Evolutionary conservation across 768 basidiomycete genomes (phyloP).

Genomic region (Holtermannia corniformis): DNA sequence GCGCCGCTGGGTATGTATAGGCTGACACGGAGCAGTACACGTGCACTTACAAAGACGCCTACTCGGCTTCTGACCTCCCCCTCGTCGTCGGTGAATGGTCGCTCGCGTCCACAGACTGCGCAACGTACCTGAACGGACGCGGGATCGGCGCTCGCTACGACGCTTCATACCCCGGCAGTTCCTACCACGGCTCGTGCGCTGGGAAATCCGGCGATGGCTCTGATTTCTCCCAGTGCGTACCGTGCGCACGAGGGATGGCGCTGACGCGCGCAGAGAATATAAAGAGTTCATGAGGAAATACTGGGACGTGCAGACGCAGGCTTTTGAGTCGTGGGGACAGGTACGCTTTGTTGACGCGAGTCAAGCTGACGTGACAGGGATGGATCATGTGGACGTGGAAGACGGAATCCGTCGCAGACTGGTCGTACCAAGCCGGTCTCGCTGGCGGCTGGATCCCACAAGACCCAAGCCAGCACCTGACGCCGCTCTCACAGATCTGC

Average conservation of each 20-base stretch:
- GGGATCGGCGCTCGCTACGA: slow-evolving; percentile 41
- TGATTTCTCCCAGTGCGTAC: slow-evolving; percentile 52
- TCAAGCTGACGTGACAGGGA: slow-evolving; percentile 1
- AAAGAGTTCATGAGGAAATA: slow-evolving; percentile 70
- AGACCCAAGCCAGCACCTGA: slow-evolving; percentile 48
- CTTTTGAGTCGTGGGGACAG: slow-evolving; percentile 38
- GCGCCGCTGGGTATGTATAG: slow-evolving; percentile 8
- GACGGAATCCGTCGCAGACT: slow-evolving; percentile 59
- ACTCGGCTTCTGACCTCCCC: slow-evolving; percentile 31
- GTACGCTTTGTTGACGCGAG: slow-evolving; percentile 15
- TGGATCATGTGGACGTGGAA: slow-evolving; percentile 41
- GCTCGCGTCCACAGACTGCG: slow-evolving; percentile 40
- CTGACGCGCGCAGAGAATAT: slow-evolving; percentile 47
- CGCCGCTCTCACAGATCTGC: slow-evolving; percentile 55
- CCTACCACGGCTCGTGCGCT: slow-evolving; percentile 22
- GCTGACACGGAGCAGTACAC: slow-evolving; percentile 10
- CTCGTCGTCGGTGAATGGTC: slow-evolving; percentile 42
- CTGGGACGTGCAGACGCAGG: slow-evolving; percentile 65
- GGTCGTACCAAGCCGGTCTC: slow-evolving; percentile 78
- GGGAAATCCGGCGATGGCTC: slow-evolving; percentile 56
- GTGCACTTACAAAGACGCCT: slow-evolving; percentile 14
- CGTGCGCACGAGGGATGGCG: neutral
- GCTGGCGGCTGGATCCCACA: slow-evolving; percentile 74
- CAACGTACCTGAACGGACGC: slow-evolving; percentile 33
- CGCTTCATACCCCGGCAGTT: slow-evolving; percentile 32